Conservation (phyloP, 2,329 filamentous ascomycete genomes). For the Pyrenophora seminiperda region DNA sequence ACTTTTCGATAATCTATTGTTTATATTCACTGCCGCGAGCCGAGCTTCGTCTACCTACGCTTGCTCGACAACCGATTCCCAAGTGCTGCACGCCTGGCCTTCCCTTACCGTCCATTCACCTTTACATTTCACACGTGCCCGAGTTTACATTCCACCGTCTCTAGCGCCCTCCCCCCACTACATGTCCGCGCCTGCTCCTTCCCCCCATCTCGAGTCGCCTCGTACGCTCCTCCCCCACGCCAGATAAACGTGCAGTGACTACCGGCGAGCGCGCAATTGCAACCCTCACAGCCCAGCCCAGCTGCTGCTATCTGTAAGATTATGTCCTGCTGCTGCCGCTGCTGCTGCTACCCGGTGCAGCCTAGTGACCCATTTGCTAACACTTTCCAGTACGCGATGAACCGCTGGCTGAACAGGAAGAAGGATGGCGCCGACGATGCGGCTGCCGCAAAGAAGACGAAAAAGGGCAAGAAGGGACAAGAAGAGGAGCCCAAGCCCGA, state of each 20-base stretch:
- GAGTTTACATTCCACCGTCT: conserved; percentile 2
- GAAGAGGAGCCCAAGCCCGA: conserved; percentile 62
- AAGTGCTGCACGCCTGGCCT: conserved; percentile 6
- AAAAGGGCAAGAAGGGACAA: conserved; percentile 59
- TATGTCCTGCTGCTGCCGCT: conserved; percentile 13
- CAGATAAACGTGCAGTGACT: neutral
- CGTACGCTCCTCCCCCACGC: conserved; percentile 7
- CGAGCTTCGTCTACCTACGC: conserved; percentile 9
- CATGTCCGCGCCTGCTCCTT: conserved; percentile 34
- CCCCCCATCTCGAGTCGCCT: conserved; percentile 13
- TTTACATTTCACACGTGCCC: neutral
- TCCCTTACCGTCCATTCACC: conserved; percentile 1
- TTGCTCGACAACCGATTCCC: conserved; percentile 1
- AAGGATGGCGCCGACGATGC: conserved; percentile 54
- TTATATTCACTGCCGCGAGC: conserved; percentile 24
- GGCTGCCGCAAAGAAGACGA: conserved; percentile 41
- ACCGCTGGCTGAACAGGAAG: conserved; percentile 77
- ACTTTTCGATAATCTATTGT: conserved; percentile 26
- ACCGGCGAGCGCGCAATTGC: conserved; percentile 4
- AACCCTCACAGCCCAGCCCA: neutral
- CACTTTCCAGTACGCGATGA: conserved; percentile 60
- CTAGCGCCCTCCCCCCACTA: conserved; percentile 20
- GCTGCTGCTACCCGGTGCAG: neutral
- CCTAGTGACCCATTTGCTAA: conserved; percentile 19
- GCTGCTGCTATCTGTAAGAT: conserved; percentile 22